Evolutionary conservation across 805 yeast species (phyloP).

Genomic region (Saccharomyces mikatae): DNA sequence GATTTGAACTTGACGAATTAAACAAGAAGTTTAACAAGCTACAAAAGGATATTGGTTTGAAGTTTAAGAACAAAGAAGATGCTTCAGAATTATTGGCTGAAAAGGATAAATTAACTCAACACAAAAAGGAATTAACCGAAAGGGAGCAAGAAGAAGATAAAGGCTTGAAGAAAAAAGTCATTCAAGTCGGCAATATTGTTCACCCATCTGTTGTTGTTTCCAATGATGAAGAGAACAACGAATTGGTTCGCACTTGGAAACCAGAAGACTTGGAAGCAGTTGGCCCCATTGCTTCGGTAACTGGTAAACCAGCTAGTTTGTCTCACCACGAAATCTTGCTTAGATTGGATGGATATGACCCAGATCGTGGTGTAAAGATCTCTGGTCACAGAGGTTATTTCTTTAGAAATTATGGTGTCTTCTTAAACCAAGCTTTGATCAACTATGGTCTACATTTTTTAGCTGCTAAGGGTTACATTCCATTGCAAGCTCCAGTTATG

Average conservation of each 20-base stretch:
- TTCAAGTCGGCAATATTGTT: slow-evolving; percentile 86
- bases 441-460: slow-evolving; percentile 89
- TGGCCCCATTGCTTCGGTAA: slow-evolving; percentile 64
- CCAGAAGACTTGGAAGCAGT: slow-evolving; percentile 61
- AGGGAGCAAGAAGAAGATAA: slow-evolving; percentile 75
- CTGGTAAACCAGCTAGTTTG: slow-evolving; percentile 65
- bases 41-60: slow-evolving; percentile 88
- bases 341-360: slow-evolving; percentile 95
- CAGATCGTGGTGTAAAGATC: slow-evolving; percentile 95
- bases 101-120: slow-evolving; percentile 65
- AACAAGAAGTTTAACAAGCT: slow-evolving; percentile 83
- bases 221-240: slow-evolving; percentile 84
- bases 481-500: slow-evolving; percentile 98
- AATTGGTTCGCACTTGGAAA: slow-evolving; percentile 77
- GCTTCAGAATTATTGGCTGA: slow-evolving; percentile 73
- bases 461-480: slow-evolving; percentile 68
- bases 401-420: slow-evolving; percentile 90
- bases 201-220: slow-evolving; percentile 87
- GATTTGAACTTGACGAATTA: slow-evolving; percentile 82
- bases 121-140: slow-evolving; percentile 58
- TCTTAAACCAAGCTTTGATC: slow-evolving; percentile 94
- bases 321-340: slow-evolving; percentile 94
- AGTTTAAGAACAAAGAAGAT: slow-evolving; percentile 92
- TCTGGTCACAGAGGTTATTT: slow-evolving; percentile 99
- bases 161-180: slow-evolving; percentile 69